Evolutionary conservation across 257 asterid species (phyloP), one percentile per base, ranked within the genome.

Genomic region (Nicotiana paniculata): DNA sequence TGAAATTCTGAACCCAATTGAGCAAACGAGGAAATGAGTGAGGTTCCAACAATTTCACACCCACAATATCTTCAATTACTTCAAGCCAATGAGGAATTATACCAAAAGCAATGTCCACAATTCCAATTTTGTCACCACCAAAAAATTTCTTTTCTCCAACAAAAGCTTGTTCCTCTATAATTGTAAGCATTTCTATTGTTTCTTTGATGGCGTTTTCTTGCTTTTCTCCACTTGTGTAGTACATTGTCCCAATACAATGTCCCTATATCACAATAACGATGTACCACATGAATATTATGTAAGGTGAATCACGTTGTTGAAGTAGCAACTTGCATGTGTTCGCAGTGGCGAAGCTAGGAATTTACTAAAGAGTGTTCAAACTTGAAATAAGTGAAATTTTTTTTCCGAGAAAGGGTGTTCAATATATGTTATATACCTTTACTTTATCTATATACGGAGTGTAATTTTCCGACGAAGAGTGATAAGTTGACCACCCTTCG

Each of bases 101-200:
- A n/a, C 84, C 84, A 74, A 82, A 74, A 28, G 81, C 39, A 3
- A 82, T 5, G 53, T 82, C 84, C 75, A 82, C 65, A 46, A 82
- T 68, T 64, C 84, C 84, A 81, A 69, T 67, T 33, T 37, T 57
- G 0, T 69, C 48, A 30, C 84, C 84, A 69, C 66, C 70, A 70
- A 82, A 82, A 24, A 82, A 61, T 2, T 46, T 61, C 10, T 82
- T 74, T 32, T 75, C 61, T 77, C 26, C 66, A 37, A n/a, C 57
- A 8, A 72, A 5, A 17, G 35, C 51, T 46, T 70, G 15, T 48
- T 82, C 77, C 28, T 82, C 81, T 11, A 74, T 43, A 9, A 75
- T 82, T 61, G 75, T 59, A 69, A 82, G 84, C 77, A 82, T 62
- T 74, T 82, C 74, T n/a, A 46, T 26, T 39, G 75, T 62, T 39